Base-by-base conservation (phyloP, 75 land plant genomes). In the Ceratopteris richardii region DNA sequence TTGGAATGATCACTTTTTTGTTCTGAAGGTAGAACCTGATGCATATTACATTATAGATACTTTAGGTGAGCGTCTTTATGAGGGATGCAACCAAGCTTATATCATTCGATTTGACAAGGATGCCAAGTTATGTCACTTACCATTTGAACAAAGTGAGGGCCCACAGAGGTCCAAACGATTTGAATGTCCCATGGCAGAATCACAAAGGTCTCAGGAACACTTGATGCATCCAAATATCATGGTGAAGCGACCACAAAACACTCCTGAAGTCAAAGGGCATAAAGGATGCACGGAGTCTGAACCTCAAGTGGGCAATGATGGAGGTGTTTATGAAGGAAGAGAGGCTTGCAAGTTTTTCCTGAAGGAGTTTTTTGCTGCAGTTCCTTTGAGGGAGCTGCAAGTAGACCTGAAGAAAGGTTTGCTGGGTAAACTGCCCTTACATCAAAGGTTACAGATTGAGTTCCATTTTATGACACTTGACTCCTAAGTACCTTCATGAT, bases 1-100 rank as follows among this genome's bases (percentile, higher is more conserved):
- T 64, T 93, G 98, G 98, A 93, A 93, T 47, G 98, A 93, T 68
- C 98, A 93, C 42, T 93, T 93, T 55, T 93, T 93, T 29, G 63
- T 93, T 21, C 82, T 93, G 43, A 93, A 85, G 63, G 80, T 85
- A 16, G 98, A 88, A 42, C 31, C 52, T 1, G 82, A 93, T 26
- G 82, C 84, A 10, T 85, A 69, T 62, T 88, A 88, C 54, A 83
- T 93, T 13, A 81, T 93, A 29, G 98, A 93, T 65, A 93, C 98
- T n/a, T 65, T 93, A 25, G 98, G 98, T 2, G 98, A 93, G 77
- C 63, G 98, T 64, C 80, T 93, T 1, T 79, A 71, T 57, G 98
- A 93, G 53, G 96, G 98, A 17, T 89, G 98, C 54, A 59, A 75
- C 48, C 86, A 88, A 70, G 98, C 98, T 11, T 93, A 82, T 27